phyloP scores from a whole-genome alignment of 345 rosid species.

The Gossypium anomalum region DNA sequence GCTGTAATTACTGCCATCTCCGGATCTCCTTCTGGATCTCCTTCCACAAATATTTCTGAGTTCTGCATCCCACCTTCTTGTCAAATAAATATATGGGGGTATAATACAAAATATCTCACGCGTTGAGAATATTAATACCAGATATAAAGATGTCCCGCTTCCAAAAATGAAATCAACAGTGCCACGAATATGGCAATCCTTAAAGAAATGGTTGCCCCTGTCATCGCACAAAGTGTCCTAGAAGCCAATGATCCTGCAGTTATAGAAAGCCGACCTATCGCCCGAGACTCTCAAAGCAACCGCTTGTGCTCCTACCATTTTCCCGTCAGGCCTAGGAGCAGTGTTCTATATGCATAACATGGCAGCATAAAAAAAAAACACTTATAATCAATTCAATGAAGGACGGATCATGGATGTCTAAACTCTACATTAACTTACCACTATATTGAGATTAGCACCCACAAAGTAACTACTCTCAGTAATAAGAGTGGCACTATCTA shows the following conservation, averaged over 20 bases:
- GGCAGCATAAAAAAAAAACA: too few relatives aligned
- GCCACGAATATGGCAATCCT: conserved; percentile 68
- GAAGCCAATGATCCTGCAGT: conserved; percentile 13
- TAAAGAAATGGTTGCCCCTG: too few relatives aligned
- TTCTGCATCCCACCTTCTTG: background rate
- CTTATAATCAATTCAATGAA: too few relatives aligned
- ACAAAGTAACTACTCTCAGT: conserved; percentile 54
- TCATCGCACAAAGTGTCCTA: too few relatives aligned
- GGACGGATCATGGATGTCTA: too few relatives aligned
- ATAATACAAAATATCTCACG: background rate
- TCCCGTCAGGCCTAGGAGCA: too few relatives aligned
- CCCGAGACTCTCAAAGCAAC: conserved; percentile 16
- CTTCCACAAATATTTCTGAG: conserved; percentile 1
- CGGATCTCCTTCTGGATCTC: conserved; percentile 21
- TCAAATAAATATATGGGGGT: background rate
- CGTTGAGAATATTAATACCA: conserved; percentile 2
- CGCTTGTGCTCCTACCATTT: too few relatives aligned
- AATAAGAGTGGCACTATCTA: too few relatives aligned
- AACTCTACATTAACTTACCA: too few relatives aligned
- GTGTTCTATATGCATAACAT: too few relatives aligned
- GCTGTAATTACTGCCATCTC: conserved; percentile 40
- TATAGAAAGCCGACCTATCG: conserved; percentile 24
- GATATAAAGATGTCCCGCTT: conserved; percentile 44
- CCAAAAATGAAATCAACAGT: too few relatives aligned
- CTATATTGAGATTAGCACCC: conserved; percentile 40